Evolutionary conservation across 495 filamentous ascomycete genomes (phyloP), one percentile per base, ranked within the genome.

Genomic region (Hyaloscypha variabilis): DNA sequence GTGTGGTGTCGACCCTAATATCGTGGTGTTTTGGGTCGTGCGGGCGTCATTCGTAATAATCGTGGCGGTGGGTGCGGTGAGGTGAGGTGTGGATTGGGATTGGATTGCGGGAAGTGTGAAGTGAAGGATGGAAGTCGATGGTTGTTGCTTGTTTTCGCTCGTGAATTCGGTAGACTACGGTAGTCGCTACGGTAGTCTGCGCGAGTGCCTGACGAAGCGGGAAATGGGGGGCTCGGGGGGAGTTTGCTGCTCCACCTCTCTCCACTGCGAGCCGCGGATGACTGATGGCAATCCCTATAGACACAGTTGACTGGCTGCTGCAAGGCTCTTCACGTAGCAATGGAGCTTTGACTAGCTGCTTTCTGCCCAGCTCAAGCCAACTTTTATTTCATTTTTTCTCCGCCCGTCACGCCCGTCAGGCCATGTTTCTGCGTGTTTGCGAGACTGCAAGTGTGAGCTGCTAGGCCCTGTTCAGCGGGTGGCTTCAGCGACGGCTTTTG

Each of bases 101-200:
- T 25, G n/a, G 54, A 57, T 21, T 25, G 29, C 29, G 25, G 25
- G n/a, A n/a, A n/a, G n/a, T n/a, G n/a, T n/a, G n/a, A 57, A 10
- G 25, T 57, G 54, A 57, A 57, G 26, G 28, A 36, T 57, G 54
- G 28, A 34, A 25, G 26, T 29, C 8, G 51, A 54, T 25, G 51
- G 21, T 29, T 29, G 26, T 54, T 54, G 51, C 23, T 54, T 54
- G 51, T 54, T 54, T 23, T 54, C 19, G 51, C 6, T 46, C 19
- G 21, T 10, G 26, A 17, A 29, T 28, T 29, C 23, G 51, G 23
- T 54, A 54, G 51, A 25, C 51, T 54, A 54, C 51, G 51, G 51
- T 25, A 46, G 39, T 46, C 39, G 39, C 39, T 46, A 46, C 39
- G 39, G 39, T 14, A 54, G 51, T 54, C 51, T 54, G 51, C 51